Evolutionary conservation across 805 yeast species (phyloP), one percentile per base, ranked within the genome.

Genomic region (Saccharomycopsis sp.): DNA sequence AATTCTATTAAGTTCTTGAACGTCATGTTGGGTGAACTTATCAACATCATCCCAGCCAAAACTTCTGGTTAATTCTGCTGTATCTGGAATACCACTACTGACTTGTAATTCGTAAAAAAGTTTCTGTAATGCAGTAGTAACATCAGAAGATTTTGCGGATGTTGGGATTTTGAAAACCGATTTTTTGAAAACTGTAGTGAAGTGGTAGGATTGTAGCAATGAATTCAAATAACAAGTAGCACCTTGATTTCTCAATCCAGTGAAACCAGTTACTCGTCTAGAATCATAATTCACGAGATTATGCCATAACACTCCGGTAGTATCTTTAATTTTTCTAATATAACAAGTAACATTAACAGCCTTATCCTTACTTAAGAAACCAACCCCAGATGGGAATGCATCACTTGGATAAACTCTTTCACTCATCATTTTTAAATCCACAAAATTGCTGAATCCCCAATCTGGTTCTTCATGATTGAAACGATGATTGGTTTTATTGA

Each of bases 31-130:
- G 2, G 94, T 84, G 59, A 92, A 92, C 0, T 96, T 95, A 51
- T 92, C 98, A 4, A 80, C 79, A 8, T 84, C 72, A 56, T 87
- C 95, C 99, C 99, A 92, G 6, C 99, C 98, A 67, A 92, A 92
- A 0, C 96, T 79, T 44, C 76, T 74, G 0, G 98, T 92, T 39
- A 92, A 67, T 54, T 85, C 95, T 47, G 74, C 57, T 0, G 99
- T 92, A 44, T 84, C 89, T 3, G 89, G 74, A 0, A 96, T 83
- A 17, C 73, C 74, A 9, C 69, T 63, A 0, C 95, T 79, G 3
- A 79, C 76, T 50, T 80, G 79, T 47, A 92, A 65, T 46, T 74
- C 74, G 55, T 86, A 89, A 53, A 92, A 92, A 20, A 88, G 72
- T 46, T 95, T 71, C 58, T 92, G 99, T 34, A 92, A 63, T 0